Evolutionary conservation across 176 grass and related monocot species (phyloP).

Genomic region (Musa itinerans): DNA sequence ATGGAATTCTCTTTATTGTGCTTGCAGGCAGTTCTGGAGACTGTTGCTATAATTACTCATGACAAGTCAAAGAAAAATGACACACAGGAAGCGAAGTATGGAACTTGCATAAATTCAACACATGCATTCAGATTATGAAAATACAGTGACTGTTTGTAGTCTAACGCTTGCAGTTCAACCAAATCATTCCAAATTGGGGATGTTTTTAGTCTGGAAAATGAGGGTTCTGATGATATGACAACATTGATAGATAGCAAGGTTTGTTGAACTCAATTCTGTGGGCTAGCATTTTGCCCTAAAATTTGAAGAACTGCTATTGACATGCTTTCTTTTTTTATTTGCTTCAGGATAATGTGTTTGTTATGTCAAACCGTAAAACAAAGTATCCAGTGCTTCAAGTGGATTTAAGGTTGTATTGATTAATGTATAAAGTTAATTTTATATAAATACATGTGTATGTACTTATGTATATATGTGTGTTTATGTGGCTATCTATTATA

Average conservation of each 20-base stretch:
- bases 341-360: slow-evolving; percentile 95
- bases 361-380: slow-evolving; percentile 99
- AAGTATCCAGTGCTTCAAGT: slow-evolving; percentile 96
- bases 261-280: neutral
- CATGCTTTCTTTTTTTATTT: slow-evolving; percentile 3
- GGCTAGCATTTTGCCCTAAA: neutral
- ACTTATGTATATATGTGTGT: neutral
- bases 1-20: slow-evolving; percentile 18
- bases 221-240: slow-evolving; percentile 81
- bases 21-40: slow-evolving; percentile 90
- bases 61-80: slow-evolving; percentile 96
- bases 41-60: slow-evolving; percentile 90
- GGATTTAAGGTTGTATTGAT: slow-evolving; percentile 51
- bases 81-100: slow-evolving; percentile 64
- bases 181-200: slow-evolving; percentile 98
- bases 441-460: neutral
- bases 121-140: slow-evolving; percentile 11
- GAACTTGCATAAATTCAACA: slow-evolving; percentile 4
- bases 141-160: slow-evolving; percentile 5
- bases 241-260: slow-evolving; percentile 97
- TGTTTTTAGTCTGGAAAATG: slow-evolving; percentile 79
- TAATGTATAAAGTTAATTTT: neutral
- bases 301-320: slow-evolving; percentile 4
- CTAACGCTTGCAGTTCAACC: slow-evolving; percentile 38
- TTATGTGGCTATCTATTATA: neutral